These are phyloP conservation scores for Irpex rosettiformis DNA, from an alignment of 1,284 basidiomycete species.

Conservation along the genomic window DNA sequence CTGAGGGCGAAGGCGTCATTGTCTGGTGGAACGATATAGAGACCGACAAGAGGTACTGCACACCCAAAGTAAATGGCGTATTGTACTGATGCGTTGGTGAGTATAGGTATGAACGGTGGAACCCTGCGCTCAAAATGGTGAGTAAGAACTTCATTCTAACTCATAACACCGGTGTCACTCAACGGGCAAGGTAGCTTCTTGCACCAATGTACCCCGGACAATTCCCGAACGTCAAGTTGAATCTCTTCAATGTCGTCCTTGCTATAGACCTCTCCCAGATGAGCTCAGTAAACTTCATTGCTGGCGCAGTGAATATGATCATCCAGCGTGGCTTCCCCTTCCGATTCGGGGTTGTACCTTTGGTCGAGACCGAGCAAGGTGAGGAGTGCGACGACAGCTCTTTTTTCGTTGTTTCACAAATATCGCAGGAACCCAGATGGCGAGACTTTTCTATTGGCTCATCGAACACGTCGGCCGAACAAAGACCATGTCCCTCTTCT, in stretches of 20 bases:
- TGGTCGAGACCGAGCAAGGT: conserved; percentile 58
- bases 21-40: conserved; percentile 91
- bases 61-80: neutral
- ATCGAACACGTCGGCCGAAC: conserved; percentile 60
- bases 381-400: conserved; percentile 20
- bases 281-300: conserved; percentile 58
- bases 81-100: neutral
- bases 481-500: conserved; percentile 59
- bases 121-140: neutral
- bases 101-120: conserved; percentile 8
- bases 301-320: conserved; percentile 60
- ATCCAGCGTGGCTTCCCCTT: conserved; percentile 73
- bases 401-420: neutral
- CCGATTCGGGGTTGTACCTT: conserved; percentile 81
- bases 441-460: conserved; percentile 68
- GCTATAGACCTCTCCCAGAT: conserved; percentile 74
- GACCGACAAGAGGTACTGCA: conserved; percentile 63
- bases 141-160: neutral
- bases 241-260: conserved; percentile 80
- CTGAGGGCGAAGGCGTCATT: conserved; percentile 73
- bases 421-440: conserved; percentile 60
- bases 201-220: conserved; percentile 71
- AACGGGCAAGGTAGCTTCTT: conserved; percentile 60
- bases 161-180: too few relatives aligned
- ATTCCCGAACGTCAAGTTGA: conserved; percentile 67